These are phyloP conservation scores for Aspergillus spinulosporus DNA, from an alignment of 2,329 filamentous ascomycete genomes.

Conservation along the genomic window DNA sequence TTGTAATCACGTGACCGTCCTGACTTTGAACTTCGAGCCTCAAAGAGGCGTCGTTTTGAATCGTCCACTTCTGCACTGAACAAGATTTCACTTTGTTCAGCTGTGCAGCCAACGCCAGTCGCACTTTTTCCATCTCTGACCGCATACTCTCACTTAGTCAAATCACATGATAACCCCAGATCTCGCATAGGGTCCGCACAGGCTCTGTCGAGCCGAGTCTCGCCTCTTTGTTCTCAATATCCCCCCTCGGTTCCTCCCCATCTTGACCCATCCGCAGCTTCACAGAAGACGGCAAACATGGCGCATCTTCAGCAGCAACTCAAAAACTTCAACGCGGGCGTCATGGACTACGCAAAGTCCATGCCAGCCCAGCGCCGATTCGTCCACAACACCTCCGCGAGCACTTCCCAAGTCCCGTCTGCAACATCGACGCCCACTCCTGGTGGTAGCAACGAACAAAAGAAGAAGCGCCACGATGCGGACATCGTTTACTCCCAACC, in stretches of 20 bases:
- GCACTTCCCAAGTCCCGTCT: slow-evolving; percentile 55
- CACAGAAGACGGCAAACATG: slow-evolving; percentile 46
- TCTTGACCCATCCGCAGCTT: too few relatives aligned
- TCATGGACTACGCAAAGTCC: slow-evolving; percentile 65
- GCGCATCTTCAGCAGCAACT: slow-evolving; percentile 68
- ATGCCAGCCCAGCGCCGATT: slow-evolving; percentile 56
- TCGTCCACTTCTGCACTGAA: not conserved
- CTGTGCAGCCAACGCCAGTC: not conserved
- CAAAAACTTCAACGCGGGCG: slow-evolving; percentile 61
- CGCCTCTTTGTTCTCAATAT: slow-evolving; percentile 10
- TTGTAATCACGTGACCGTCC: not conserved
- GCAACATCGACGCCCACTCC: slow-evolving; percentile 36
- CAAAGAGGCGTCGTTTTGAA: not conserved
- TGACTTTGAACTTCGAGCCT: not conserved
- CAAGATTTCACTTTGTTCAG: not conserved
- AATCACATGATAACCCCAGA: slow-evolving; percentile 13
- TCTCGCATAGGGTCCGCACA: slow-evolving; percentile 13
- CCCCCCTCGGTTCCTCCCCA: not conserved
- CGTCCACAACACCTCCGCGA: slow-evolving; percentile 57
- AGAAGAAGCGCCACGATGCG: slow-evolving; percentile 61
- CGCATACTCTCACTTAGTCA: slow-evolving; percentile 2
- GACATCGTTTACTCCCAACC: slow-evolving; percentile 71
- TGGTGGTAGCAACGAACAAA: slow-evolving; percentile 41
- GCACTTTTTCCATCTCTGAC: not conserved
- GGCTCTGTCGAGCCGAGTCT: slow-evolving; percentile 19